Base-by-base conservation (phyloP, 805 yeast species). In the Yueomyces sinensis region DNA sequence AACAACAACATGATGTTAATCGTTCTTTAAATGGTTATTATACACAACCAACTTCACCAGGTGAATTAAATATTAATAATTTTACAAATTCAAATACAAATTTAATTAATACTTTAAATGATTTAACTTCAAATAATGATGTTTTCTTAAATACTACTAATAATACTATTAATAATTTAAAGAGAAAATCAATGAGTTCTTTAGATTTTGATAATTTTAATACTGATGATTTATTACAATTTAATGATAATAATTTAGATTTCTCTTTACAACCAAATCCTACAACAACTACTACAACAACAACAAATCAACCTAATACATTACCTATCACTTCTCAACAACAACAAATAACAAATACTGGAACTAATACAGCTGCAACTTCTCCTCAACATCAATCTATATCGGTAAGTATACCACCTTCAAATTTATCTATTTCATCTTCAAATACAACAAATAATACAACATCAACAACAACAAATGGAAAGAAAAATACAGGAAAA, bases 11-110 rank as follows among this genome's bases (percentile, higher is more conserved):
- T n/a, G 50, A 41, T 32, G 11, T 11, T 20, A 44, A 51, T 6
- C 38, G 53, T 25, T 46, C 54, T 3, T 33, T 49, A 17, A 46
- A 45, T 25, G 57, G 57, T 15, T 52, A 50, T 35, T 50, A 54
- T 37, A 50, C 56, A 16, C 55, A 50, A 28, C 56, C 58, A 5
- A 49, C 56, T 13, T 51, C 56, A 37, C 57, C 58, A 9, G 54
- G 54, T 13, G 13, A 25, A 5, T 25, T 25, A 6, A n/a, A 25
- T 6, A 9, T 25, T 6, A n/a, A 9, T 11, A n/a, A 7, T 5
- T 25, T 25, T 13, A 16, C 29, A 5, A 32, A 14, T 13, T 24
- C 17, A 24, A 16, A 22, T 17, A 29, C 7, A 18, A 43, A 42
- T 25, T 7, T 11, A 7, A 29, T 36, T 3, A 33, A 17, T 14